Percentiles rank a stretch among this genome's conserved stretches.
Evolutionary conservation across 1,139 yeast species (phyloP).

Genomic region (Maudiozyma humilis): DNA sequence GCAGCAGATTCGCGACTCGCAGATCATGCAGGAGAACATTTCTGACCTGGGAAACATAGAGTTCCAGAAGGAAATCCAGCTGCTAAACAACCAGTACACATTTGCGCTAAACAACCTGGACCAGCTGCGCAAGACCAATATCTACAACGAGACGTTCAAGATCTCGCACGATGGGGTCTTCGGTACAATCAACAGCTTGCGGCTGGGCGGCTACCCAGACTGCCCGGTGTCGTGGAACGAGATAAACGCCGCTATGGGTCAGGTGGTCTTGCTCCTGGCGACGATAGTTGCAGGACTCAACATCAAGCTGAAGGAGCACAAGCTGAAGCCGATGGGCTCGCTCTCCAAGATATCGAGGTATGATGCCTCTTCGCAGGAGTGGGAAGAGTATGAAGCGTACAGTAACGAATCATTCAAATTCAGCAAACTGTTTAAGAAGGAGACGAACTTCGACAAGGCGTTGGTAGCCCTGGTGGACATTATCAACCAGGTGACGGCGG

Average conservation of each 20-base stretch:
- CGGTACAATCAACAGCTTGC: constrained; percentile 79
- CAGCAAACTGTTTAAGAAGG: constrained; percentile 30
- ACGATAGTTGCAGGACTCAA: constrained; percentile 56
- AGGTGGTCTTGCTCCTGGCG: constrained; percentile 58
- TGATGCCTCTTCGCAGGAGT: constrained; percentile 31
- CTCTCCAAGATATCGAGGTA: constrained; percentile 66
- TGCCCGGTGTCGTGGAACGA: constrained; percentile 78
- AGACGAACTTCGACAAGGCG: constrained; percentile 29
- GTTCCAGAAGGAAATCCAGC: constrained; percentile 47
- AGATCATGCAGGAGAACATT: constrained; percentile 42
- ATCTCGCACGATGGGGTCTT: constrained; percentile 77
- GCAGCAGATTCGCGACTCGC: constrained; percentile 35
- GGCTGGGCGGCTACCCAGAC: constrained; percentile 59
- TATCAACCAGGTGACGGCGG: constrained; percentile 18
- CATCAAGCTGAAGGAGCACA: constrained; percentile 50
- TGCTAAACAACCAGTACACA: constrained; percentile 55
- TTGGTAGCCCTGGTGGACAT: constrained; percentile 23
- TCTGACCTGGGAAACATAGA: constrained; percentile 43
- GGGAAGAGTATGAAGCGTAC: constrained; percentile 31
- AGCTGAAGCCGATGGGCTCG: constrained; percentile 76
- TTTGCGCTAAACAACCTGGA: constrained; percentile 58
- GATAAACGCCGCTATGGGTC: constrained; percentile 88
- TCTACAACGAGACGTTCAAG: constrained; percentile 71
- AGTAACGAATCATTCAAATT: constrained; percentile 31
- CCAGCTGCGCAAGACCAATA: constrained; percentile 62